Conservation (phyloP, 495 filamentous ascomycete genomes). For the Podospora australis region DNA sequence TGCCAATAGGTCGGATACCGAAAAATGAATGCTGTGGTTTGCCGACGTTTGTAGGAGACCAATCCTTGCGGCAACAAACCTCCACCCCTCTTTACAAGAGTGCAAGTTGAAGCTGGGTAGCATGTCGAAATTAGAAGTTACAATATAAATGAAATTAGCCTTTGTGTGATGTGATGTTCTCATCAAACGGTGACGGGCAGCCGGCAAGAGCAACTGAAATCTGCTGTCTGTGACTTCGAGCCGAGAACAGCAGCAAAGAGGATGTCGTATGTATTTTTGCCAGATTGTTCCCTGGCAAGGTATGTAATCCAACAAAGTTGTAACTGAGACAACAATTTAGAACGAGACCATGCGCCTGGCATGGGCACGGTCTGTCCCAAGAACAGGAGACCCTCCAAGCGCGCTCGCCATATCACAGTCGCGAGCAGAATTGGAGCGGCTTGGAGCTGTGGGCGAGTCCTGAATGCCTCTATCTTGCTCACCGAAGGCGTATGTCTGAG, state of each 20-base stretch:
- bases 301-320: background rate
- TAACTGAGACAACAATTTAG: slow-evolving; percentile 32
- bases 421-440: slow-evolving; percentile 40
- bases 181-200: background rate
- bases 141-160: slow-evolving; percentile 7
- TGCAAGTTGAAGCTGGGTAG: too few relatives aligned
- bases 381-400: slow-evolving; percentile 49
- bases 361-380: slow-evolving; percentile 45
- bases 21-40: slow-evolving; percentile 12
- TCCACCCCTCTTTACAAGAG: background rate
- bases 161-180: slow-evolving; percentile 1
- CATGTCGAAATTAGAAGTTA: background rate
- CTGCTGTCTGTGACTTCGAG: background rate
- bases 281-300: background rate
- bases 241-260: too few relatives aligned
- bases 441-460: slow-evolving; percentile 70
- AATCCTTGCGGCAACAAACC: slow-evolving; percentile 17
- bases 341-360: slow-evolving; percentile 70
- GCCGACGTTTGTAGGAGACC: slow-evolving; percentile 18
- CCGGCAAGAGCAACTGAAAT: background rate
- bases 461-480: slow-evolving; percentile 59
- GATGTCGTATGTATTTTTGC: background rate
- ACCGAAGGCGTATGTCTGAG: slow-evolving; percentile 90
- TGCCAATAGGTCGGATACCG: slow-evolving; percentile 24
- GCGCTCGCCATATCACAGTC: slow-evolving; percentile 41